Base-by-base conservation (phyloP, 2,329 filamentous ascomycete species). In the Beauveria brongniartii region DNA sequence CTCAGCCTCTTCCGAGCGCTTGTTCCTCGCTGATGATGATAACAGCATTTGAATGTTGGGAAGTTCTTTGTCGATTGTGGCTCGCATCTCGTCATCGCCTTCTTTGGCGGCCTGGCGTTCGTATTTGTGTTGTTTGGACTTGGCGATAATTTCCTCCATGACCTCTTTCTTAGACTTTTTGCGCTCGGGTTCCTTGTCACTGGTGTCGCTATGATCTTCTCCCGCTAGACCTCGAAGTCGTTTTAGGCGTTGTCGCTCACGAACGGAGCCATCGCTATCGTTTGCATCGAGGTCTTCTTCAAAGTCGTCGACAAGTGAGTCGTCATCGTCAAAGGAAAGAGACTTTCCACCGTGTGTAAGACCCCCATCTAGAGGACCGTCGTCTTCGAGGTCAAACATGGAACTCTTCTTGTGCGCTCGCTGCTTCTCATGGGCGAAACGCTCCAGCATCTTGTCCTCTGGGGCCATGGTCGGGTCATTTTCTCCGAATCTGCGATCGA, bases 91-190 rank as follows among this genome's bases (percentile, higher is more conserved):
- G 55, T 95, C 91, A 67, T 99, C 94, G 55, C 94, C 91, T 63
- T 97, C 94, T 70, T 96, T 97, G 30, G 86, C 85, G 63, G 91
- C 87, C 74, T 99, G 94, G 46, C 94, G 86, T 75, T 97, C 92
- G 70, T 93, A 92, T 75, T 96, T 97, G 81, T 97, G 84, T 64
- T 90, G 81, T 72, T 99, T 99, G 1, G 93, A 97, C 75, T 99
- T 99, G 63, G 92, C 91, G 66, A 99, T 97, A 63, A 99, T 82
- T 74, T 99, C 95, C 69, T 96, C 89, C 91, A 97, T 97, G 55
- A 99, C 90, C 74, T 99, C 94, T 59, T 94, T 90, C 76, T 97
- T 97, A 3, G 88, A 88, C 78, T 97, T 99, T 74, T 96, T 97
- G 62, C 88, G 83, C 68, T 93, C 89, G 0, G 91, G 92, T 64